Percentiles rank a stretch among this genome's conserved stretches.
phyloP scores from a whole-genome alignment of 495 filamentous ascomycete genomes.

The Hapsidospora chrysogenum region DNA sequence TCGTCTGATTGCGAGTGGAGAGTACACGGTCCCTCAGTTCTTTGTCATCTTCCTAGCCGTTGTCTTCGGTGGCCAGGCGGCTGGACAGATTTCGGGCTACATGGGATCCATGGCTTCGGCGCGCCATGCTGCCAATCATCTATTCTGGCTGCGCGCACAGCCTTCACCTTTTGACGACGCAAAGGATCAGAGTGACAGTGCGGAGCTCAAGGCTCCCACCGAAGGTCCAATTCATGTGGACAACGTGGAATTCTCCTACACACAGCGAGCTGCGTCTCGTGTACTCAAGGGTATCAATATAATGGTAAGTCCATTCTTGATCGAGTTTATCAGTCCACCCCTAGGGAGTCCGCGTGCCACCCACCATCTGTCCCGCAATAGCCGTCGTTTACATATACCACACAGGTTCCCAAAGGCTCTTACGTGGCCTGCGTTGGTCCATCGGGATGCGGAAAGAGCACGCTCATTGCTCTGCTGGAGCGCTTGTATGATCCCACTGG shows the following conservation, averaged over 20 bases:
- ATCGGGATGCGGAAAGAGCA: slow-evolving; percentile 41
- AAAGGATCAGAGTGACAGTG: slow-evolving; percentile 5
- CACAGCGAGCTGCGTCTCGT: slow-evolving; percentile 15
- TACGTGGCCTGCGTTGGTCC: slow-evolving; percentile 37
- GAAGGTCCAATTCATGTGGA: slow-evolving; percentile 28
- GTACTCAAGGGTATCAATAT: slow-evolving; percentile 25
- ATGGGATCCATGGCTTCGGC: too few relatives aligned
- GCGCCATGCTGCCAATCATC: too few relatives aligned
- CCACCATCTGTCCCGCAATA: too few relatives aligned
- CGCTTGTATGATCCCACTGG: slow-evolving; percentile 39
- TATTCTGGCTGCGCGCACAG: slow-evolving; percentile 25
- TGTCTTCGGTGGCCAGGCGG: slow-evolving; percentile 37
- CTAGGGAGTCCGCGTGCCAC: too few relatives aligned
- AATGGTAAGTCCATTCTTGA: slow-evolving; percentile 19
- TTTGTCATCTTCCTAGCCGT: slow-evolving; percentile 43
- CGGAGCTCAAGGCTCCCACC: background rate
- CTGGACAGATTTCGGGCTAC: too few relatives aligned
- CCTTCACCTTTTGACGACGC: slow-evolving; percentile 28
- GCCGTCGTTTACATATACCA: too few relatives aligned
- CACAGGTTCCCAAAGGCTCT: slow-evolving; percentile 71
- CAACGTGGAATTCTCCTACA: slow-evolving; percentile 34
- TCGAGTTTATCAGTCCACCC: too few relatives aligned
- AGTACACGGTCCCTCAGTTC: slow-evolving; percentile 30
- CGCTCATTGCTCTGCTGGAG: slow-evolving; percentile 39
- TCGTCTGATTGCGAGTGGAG: slow-evolving; percentile 30